Evolutionary conservation across 768 basidiomycete genomes (phyloP), one percentile per base, ranked within the genome.

Genomic region (Boletus rubescentipes): DNA sequence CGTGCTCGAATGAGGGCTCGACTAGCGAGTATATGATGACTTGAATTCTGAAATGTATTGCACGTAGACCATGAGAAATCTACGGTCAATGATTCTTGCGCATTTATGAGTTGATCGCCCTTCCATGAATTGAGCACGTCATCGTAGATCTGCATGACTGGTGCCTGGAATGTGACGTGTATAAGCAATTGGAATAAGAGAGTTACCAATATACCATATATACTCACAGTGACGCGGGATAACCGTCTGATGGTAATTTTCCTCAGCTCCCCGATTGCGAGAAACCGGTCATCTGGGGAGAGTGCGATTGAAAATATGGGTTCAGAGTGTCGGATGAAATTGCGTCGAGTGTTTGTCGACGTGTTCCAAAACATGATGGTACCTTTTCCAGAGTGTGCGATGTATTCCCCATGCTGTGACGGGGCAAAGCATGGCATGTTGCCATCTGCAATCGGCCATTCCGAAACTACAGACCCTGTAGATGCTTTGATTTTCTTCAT

Each of bases 1-100:
- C 31, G 56, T 18, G 47, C 16, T n/a, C 47, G 10, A 5, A 54
- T 29, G 18, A 57, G 36, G 1, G 56, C 53, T 23, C 47, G 43
- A 45, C 18, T 29, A n/a, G 51, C 51, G 16, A 53, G 30, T 12
- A 26, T 9, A 37, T 46, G 36, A 14, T 52, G 30, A 4, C 2
- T 10, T 9, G 36, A 4, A 5, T 20, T 15, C 18, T 4, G 30
- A 9, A 29, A 16, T 11, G 1, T 14, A 4, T 2, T 2, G 23
- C 34, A 21, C 26, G 26, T 26, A 26, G 26, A 26, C 26, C 26
- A 26, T 26, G 26, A 26, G 26, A 26, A 6, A 26, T 30, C 42
- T 9, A 35, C 35, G 3, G 29, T 34, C 36, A 49, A 14, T 8
- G 39, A n/a, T 8, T 29, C 37, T 11, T 52, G 18, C 5, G 44